phyloP scores from a whole-genome alignment of 805 yeast genomes.

The Wickerhamomyces ciferrii region DNA sequence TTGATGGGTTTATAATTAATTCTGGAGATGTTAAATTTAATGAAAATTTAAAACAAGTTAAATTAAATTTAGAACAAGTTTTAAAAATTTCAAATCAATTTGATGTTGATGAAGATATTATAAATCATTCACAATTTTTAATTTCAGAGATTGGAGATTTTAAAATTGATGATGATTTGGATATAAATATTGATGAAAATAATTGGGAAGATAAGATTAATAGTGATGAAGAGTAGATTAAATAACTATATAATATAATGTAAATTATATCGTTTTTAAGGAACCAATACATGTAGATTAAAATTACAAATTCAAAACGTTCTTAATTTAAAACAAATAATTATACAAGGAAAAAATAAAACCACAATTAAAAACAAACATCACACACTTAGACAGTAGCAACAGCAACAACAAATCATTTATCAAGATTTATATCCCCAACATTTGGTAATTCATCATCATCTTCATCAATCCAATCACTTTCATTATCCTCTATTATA shows the following conservation, averaged over 20 bases:
- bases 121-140: conserved; percentile 44
- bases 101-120: conserved; percentile 55
- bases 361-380: no score
- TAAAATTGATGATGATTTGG: conserved; percentile 65
- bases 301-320: not conserved
- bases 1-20: conserved; percentile 14
- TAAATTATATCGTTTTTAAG: no score
- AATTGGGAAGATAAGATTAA: conserved; percentile 52
- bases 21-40: conserved; percentile 4
- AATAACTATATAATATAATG: not conserved
- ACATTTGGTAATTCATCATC: conserved; percentile 10
- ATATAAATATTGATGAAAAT: conserved; percentile 28
- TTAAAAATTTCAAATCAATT: conserved; percentile 8
- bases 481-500: conserved; percentile 20
- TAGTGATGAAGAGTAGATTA: conserved; percentile 25
- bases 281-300: no score
- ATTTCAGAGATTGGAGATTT: no score
- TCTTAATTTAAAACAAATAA: no score
- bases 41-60: conserved; percentile 12
- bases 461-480: conserved; percentile 30
- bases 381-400: no score
- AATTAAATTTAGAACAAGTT: conserved; percentile 8
- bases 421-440: not conserved
- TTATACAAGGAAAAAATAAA: no score
- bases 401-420: no score